Conservation (phyloP, 2,329 filamentous ascomycete species). For the Aspergillus ruber region DNA sequence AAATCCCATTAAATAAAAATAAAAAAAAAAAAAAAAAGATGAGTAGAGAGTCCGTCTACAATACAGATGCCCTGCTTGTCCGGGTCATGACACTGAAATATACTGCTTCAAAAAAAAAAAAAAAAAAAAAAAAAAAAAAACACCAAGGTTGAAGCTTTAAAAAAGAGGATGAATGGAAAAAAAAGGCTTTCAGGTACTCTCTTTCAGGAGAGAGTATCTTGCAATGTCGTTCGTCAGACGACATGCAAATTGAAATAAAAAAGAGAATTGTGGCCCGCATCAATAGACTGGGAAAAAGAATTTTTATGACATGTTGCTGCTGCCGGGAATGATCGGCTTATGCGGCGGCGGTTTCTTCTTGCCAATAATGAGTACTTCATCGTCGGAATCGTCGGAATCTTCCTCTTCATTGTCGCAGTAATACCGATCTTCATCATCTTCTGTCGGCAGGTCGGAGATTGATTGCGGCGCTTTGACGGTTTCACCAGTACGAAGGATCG, state of each 20-base stretch:
- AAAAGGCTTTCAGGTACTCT: not conserved
- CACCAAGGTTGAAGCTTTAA: not conserved
- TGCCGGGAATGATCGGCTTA: conserved; percentile 12
- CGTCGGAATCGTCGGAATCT: conserved; percentile 34
- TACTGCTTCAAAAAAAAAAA: no score
- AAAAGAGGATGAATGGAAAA: not conserved
- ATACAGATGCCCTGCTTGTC: no score
- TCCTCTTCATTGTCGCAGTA: conserved; percentile 39
- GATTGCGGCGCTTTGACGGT: conserved; percentile 31
- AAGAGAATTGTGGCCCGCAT: not conserved
- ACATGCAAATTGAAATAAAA: not conserved
- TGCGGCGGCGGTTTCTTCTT: conserved; percentile 25
- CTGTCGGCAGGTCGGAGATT: conserved; percentile 15
- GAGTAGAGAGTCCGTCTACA: no score
- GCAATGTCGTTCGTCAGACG: not conserved
- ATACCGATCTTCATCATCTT: conserved; percentile 35
- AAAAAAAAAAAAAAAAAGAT: conserved; percentile 1
- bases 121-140: conserved; percentile 5
- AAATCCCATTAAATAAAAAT: not conserved
- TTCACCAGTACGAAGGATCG: conserved; percentile 37
- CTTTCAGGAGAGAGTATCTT: not conserved
- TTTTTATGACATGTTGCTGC: conserved; percentile 7
- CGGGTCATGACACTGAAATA: no score
- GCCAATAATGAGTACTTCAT: conserved; percentile 37
- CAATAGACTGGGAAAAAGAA: conserved; percentile 1